Percentiles rank a stretch among this genome's conserved stretches.
These are phyloP conservation scores for Suhomyces wounanorum DNA, from an alignment of 1,139 yeast species.

Conservation along the genomic window DNA sequence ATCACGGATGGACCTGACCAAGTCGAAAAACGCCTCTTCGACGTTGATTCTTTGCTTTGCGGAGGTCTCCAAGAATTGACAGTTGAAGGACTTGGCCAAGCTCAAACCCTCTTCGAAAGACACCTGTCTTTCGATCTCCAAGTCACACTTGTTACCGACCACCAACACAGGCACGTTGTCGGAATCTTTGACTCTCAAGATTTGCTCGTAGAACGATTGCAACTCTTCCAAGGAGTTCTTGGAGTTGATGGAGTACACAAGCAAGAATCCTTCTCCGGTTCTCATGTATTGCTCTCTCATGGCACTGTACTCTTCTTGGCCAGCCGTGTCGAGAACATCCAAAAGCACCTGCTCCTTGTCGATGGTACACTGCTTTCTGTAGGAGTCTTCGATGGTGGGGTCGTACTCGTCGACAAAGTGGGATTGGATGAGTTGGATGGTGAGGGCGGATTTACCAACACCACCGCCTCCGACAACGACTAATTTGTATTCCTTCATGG, in stretches of 20 bases:
- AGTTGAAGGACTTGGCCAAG: conserved; percentile 71
- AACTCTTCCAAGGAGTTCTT: conserved; percentile 79
- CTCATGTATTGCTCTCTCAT: conserved; percentile 95
- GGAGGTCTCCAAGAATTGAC: conserved; percentile 87
- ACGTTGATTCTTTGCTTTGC: conserved; percentile 94
- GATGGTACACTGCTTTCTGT: conserved; percentile 56
- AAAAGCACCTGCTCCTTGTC: conserved; percentile 53
- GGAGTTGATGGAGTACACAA: conserved; percentile 84
- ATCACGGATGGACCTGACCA: conserved; percentile 65
- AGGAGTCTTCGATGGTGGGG: conserved; percentile 91
- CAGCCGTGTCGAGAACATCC: conserved; percentile 94
- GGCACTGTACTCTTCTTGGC: conserved; percentile 96
- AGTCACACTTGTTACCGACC: conserved; percentile 81
- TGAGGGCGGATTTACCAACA: conserved; percentile 95
- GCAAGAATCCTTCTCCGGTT: conserved; percentile 86
- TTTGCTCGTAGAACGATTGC: conserved; percentile 77
- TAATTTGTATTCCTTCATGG: conserved; percentile 70
- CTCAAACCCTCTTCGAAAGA: conserved; percentile 79
- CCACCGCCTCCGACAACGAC: conserved; percentile 99
- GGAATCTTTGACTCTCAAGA: conserved; percentile 79
- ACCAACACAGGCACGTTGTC: conserved; percentile 72
- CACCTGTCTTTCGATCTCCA: conserved; percentile 74
- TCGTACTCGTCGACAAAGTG: conserved; percentile 96
- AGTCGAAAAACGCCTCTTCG: conserved; percentile 83
- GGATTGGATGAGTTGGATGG: conserved; percentile 85